These are phyloP conservation scores for Hypoxylon rickii DNA, from an alignment of 495 filamentous ascomycete species.

Conservation along the genomic window DNA sequence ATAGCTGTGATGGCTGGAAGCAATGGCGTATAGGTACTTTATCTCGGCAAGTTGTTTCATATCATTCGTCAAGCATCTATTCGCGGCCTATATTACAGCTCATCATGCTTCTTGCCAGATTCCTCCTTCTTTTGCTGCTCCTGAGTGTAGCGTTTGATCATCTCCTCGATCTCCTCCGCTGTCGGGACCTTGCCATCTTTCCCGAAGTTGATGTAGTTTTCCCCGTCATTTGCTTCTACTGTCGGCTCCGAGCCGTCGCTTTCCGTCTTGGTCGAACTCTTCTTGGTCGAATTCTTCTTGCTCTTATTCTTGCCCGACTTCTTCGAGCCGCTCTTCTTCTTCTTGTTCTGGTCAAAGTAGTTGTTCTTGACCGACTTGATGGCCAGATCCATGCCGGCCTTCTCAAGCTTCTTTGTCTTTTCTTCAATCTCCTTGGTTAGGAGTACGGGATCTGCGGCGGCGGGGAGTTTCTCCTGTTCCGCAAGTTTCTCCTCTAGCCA, in stretches of 20 bases:
- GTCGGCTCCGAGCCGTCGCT: slow-evolving; percentile 43
- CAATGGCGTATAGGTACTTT: too few species aligned
- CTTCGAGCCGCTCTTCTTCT: slow-evolving; percentile 55
- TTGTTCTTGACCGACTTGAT: slow-evolving; percentile 73
- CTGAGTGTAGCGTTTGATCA: slow-evolving; percentile 51
- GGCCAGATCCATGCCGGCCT: slow-evolving; percentile 69
- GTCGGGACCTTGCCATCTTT: slow-evolving; percentile 47
- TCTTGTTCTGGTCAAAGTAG: slow-evolving; percentile 59
- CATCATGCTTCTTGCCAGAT: slow-evolving; percentile 49
- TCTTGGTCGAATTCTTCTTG: slow-evolving; percentile 48
- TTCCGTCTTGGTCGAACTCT: slow-evolving; percentile 47
- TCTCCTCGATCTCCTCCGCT: slow-evolving; percentile 53
- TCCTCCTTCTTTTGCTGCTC: slow-evolving; percentile 46
- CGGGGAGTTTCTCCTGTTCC: slow-evolving; percentile 67
- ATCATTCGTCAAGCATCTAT: slow-evolving; percentile 32
- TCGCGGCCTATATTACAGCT: slow-evolving; percentile 48
- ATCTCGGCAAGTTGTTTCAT: slow-evolving; percentile 10
- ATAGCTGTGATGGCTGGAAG: too few species aligned
- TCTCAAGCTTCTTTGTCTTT: slow-evolving; percentile 64
- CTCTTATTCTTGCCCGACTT: slow-evolving; percentile 49
- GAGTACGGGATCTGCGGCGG: slow-evolving; percentile 72
- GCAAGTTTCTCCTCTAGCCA: slow-evolving; percentile 74
- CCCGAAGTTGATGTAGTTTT: slow-evolving; percentile 39
- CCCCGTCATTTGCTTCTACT: slow-evolving; percentile 37
- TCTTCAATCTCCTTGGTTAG: slow-evolving; percentile 66